Conservation (phyloP, 1,284 basidiomycete genomes). For the Boletus mariae region DNA sequence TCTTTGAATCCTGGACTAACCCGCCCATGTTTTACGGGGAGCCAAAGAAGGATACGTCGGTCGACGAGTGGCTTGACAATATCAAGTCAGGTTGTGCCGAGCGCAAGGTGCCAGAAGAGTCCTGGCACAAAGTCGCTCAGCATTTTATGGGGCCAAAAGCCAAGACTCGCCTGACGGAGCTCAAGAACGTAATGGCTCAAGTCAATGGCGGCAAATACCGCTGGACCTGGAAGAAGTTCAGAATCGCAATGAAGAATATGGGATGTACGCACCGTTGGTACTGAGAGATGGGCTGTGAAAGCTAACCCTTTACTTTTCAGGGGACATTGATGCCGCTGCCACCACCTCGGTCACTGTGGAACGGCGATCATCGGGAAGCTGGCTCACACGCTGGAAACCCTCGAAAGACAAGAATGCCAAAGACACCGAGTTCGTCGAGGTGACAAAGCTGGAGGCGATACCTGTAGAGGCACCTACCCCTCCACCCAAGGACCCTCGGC, state of each 20-base stretch:
- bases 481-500: constrained; percentile 32
- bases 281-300: not conserved
- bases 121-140: constrained; percentile 74
- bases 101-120: constrained; percentile 67
- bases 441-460: constrained; percentile 16
- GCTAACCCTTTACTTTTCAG: constrained; percentile 33
- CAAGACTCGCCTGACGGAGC: constrained; percentile 57
- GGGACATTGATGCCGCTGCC: constrained; percentile 53
- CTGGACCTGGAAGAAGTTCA: constrained; percentile 79
- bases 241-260: constrained; percentile 71
- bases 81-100: constrained; percentile 66
- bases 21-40: constrained; percentile 64
- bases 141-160: constrained; percentile 67
- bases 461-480: constrained; percentile 3
- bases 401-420: constrained; percentile 28
- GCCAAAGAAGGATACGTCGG: constrained; percentile 59
- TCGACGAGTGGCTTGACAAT: constrained; percentile 65
- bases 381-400: constrained; percentile 52
- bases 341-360: constrained; percentile 62
- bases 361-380: constrained; percentile 47
- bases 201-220: constrained; percentile 70
- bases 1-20: constrained; percentile 58
- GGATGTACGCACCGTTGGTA: constrained; percentile 56
- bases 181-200: constrained; percentile 67
- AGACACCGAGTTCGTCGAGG: constrained; percentile 25